Evolutionary conservation across 345 rosid species (phyloP).

Genomic region (Ricinus communis): DNA sequence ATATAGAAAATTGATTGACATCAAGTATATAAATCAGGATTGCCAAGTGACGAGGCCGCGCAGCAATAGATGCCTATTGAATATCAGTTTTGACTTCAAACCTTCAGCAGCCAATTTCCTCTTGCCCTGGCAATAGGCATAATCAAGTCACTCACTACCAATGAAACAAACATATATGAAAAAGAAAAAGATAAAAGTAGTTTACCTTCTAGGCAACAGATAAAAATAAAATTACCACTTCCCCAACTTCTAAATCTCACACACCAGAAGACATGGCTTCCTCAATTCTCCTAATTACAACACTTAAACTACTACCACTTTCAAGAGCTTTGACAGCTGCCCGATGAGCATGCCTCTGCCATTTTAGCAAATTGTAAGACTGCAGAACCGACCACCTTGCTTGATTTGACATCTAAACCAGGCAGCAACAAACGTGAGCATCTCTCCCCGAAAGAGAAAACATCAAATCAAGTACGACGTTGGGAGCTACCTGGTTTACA

Average conservation of each 20-base stretch:
- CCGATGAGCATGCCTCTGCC: slow-evolving; percentile 74
- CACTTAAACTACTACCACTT: slow-evolving; percentile 70
- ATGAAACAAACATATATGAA: neutral
- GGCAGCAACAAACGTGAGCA: neutral
- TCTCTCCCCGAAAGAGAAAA: neutral
- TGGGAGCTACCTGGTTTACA: slow-evolving; percentile 54
- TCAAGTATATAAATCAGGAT: neutral
- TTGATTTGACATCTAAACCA: slow-evolving; percentile 90
- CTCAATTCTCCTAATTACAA: slow-evolving; percentile 72
- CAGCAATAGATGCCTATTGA: neutral
- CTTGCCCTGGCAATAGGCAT: slow-evolving; percentile 1
- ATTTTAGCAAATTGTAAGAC: slow-evolving; percentile 85
- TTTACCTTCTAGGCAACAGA: neutral
- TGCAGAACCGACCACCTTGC: slow-evolving; percentile 92
- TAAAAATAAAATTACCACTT: neutral
- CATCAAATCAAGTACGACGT: slow-evolving; percentile 5
- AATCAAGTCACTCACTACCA: too few species aligned
- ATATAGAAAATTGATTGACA: neutral
- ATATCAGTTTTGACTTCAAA: neutral
- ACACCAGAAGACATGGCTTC: slow-evolving; percentile 57
- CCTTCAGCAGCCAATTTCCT: neutral
- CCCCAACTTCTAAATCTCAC: slow-evolving; percentile 22
- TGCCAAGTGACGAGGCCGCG: neutral
- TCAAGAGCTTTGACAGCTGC: slow-evolving; percentile 85
- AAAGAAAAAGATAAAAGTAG: neutral